These are phyloP conservation scores for Incumbomyces lentus DNA, from an alignment of 2,329 filamentous ascomycete genomes.

Conservation along the genomic window DNA sequence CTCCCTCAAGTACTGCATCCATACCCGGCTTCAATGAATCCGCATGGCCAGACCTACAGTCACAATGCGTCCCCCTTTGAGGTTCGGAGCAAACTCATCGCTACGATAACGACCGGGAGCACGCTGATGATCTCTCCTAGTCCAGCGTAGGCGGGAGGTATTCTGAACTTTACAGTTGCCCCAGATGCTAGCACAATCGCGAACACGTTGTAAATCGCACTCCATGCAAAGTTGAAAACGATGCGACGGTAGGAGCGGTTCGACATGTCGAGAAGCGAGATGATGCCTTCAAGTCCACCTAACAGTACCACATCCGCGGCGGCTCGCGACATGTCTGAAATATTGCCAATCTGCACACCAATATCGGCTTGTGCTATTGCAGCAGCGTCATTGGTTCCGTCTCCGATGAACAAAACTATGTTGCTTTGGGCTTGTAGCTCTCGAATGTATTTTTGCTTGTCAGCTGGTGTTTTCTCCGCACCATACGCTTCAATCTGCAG, in stretches of 20 bases:
- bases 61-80: no score
- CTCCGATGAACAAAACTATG: conserved; percentile 58
- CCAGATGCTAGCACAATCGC: conserved; percentile 59
- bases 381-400: conserved; percentile 69
- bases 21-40: no score
- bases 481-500: conserved; percentile 32
- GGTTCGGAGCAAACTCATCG: no score
- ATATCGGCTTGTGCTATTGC: conserved; percentile 62
- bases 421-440: conserved; percentile 21
- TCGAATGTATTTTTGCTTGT: conserved; percentile 46
- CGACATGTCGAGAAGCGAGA: conserved; percentile 48
- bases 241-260: conserved; percentile 39
- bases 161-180: conserved; percentile 49
- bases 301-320: conserved; percentile 63
- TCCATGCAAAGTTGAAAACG: conserved; percentile 54
- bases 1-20: no score
- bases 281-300: conserved; percentile 45
- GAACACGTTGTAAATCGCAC: conserved; percentile 58
- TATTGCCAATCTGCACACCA: conserved; percentile 58
- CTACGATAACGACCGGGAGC: conserved; percentile 48
- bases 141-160: conserved; percentile 55
- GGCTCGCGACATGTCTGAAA: conserved; percentile 51
- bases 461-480: conserved; percentile 39
- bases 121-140: conserved; percentile 66
- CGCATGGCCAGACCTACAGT: no score